Conservation (phyloP, 192 early-diverging fungal species). For the Backusella liffmaniae region DNA sequence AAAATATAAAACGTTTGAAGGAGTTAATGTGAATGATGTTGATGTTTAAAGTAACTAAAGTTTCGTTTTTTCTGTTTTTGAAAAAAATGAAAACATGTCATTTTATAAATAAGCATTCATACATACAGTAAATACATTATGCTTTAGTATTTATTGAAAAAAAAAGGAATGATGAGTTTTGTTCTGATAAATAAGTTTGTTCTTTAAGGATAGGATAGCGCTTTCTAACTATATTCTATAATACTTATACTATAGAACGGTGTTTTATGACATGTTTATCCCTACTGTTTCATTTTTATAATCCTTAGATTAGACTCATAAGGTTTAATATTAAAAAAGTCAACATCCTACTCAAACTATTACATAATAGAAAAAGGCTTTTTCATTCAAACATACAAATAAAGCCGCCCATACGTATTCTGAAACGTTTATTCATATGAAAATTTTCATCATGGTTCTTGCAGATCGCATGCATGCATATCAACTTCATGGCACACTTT, state of each 20-base stretch:
- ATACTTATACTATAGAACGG: background rate
- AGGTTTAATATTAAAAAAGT: background rate
- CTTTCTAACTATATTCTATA: background rate
- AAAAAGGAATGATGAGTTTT: background rate
- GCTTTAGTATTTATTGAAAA: background rate
- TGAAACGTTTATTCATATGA: conserved; percentile 9
- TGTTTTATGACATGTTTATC: background rate
- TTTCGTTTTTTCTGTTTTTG: background rate
- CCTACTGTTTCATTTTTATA: conserved; percentile 3
- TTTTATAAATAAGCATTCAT: background rate
- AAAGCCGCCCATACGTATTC: background rate
- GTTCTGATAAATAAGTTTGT: background rate
- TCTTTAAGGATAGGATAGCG: background rate
- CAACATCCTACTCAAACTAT: background rate
- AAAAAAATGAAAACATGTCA: background rate
- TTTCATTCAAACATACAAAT: background rate
- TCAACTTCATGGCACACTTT: background rate
- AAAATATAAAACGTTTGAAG: background rate
- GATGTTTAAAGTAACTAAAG: conserved; percentile 6
- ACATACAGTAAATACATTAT: background rate
- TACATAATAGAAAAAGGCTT: background rate
- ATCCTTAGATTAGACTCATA: background rate
- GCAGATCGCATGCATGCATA: conserved; percentile 9
- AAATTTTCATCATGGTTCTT: background rate
- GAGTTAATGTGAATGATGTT: background rate